Conservation (phyloP, 805 yeast genomes). For the Soucietia sequanensis region DNA sequence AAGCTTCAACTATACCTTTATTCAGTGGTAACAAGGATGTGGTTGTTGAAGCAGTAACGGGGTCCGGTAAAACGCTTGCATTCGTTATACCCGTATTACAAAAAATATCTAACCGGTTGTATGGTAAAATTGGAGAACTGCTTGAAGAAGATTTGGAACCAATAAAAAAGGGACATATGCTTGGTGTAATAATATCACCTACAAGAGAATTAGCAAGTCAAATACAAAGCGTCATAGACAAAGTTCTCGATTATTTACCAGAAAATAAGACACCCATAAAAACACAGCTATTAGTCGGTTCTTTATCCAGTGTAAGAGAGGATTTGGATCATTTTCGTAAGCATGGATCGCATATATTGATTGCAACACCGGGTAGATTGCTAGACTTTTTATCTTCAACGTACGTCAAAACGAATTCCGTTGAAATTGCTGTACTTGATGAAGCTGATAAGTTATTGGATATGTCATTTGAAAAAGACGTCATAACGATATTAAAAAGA, state of each 20-base stretch:
- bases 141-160: slow-evolving; percentile 23
- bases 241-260: slow-evolving; percentile 58
- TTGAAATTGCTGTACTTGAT: slow-evolving; percentile 79
- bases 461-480: slow-evolving; percentile 67
- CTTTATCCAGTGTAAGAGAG: slow-evolving; percentile 60
- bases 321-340: slow-evolving; percentile 62
- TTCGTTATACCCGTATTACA: slow-evolving; percentile 82
- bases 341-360: slow-evolving; percentile 65
- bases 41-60: slow-evolving; percentile 95
- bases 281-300: slow-evolving; percentile 66
- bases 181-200: slow-evolving; percentile 73
- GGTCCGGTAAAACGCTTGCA: slow-evolving; percentile 97
- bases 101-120: slow-evolving; percentile 44
- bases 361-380: slow-evolving; percentile 92
- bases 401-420: slow-evolving; percentile 55
- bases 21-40: slow-evolving; percentile 86
- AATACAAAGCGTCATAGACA: slow-evolving; percentile 63
- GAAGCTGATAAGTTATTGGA: slow-evolving; percentile 93
- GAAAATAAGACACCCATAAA: slow-evolving; percentile 41
- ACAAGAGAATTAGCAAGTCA: slow-evolving; percentile 71
- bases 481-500: slow-evolving; percentile 60
- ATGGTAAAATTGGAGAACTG: slow-evolving; percentile 6
- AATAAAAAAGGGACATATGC: slow-evolving; percentile 61
- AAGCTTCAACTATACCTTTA: slow-evolving; percentile 90
- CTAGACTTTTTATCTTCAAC: slow-evolving; percentile 67